These are phyloP conservation scores for Fraxinus floribunda DNA, from an alignment of 305 asterid genomes.

Conservation along the genomic window DNA sequence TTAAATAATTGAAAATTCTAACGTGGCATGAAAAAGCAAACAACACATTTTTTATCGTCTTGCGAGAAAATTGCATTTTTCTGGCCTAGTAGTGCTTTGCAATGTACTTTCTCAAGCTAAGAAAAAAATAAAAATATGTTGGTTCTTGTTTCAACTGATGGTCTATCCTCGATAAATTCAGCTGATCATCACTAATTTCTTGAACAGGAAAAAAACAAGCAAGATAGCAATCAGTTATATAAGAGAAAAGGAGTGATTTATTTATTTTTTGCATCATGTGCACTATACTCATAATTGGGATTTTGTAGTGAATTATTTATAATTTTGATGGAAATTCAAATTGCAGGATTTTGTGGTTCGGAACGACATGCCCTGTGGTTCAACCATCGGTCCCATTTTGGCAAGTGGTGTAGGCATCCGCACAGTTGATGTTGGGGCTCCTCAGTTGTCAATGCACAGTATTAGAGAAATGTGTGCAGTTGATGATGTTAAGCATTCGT, in stretches of 20 bases:
- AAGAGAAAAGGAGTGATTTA: not conserved
- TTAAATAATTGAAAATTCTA: not conserved
- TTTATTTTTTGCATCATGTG: not conserved
- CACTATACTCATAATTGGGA: not conserved
- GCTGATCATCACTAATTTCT: not conserved
- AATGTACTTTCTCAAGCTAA: not conserved
- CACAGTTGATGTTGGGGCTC: slow-evolving; percentile 86
- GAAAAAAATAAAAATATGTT: not conserved
- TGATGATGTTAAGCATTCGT: slow-evolving; percentile 78
- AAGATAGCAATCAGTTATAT: not conserved
- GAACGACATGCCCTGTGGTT: slow-evolving; percentile 85
- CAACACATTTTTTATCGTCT: not conserved
- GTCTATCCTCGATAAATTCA: not conserved
- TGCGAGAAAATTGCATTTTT: not conserved
- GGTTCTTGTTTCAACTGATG: not conserved
- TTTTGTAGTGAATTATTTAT: not conserved
- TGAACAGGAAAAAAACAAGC: not conserved
- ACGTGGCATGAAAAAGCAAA: not conserved
- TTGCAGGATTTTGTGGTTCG: slow-evolving; percentile 88
- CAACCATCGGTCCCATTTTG: slow-evolving; percentile 92
- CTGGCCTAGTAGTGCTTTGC: not conserved
- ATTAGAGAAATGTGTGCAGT: slow-evolving; percentile 92
- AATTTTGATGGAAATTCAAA: not conserved
- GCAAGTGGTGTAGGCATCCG: slow-evolving; percentile 92
- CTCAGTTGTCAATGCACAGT: slow-evolving; percentile 95